Percentiles rank a stretch among this genome's conserved stretches.
Conservation (phyloP, 805 yeast species). For the Starmerella riodocensis region DNA sequence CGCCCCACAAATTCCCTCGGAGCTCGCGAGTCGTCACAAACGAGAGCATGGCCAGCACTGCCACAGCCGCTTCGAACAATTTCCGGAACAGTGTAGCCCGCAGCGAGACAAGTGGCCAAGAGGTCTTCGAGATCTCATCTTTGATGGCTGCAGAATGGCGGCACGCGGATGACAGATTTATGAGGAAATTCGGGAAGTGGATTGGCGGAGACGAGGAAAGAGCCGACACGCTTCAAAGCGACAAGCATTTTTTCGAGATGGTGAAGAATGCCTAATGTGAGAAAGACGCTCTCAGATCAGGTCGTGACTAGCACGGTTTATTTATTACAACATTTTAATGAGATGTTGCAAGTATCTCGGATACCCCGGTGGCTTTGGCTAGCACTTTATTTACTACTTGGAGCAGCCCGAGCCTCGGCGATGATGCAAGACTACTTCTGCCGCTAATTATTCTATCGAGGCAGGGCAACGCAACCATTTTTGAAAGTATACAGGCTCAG, state of each 20-base stretch:
- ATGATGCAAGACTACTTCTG: too few species aligned
- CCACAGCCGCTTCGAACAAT: conserved; percentile 5
- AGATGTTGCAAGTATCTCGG: too few species aligned
- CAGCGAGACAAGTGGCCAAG: conserved; percentile 16
- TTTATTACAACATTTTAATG: too few species aligned
- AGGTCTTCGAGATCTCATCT: conserved; percentile 19
- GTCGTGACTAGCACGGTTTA: too few species aligned
- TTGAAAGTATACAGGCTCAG: too few species aligned
- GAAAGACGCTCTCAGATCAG: too few species aligned
- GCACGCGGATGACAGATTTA: conserved; percentile 22
- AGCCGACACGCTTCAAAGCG: conserved; percentile 14
- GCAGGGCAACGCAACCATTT: too few species aligned
- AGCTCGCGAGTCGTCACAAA: conserved; percentile 4
- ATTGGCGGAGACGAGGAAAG: conserved; percentile 20
- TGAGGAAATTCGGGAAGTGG: conserved; percentile 25
- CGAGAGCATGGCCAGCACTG: conserved; percentile 12
- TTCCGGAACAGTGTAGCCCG: conserved; percentile 17
- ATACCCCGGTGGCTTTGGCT: too few species aligned
- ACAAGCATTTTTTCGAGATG: conserved; percentile 22
- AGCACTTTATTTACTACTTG: too few species aligned
- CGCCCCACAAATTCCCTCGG: background rate
- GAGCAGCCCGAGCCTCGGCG: too few species aligned
- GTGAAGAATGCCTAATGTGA: conserved; percentile 16
- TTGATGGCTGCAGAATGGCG: conserved; percentile 19
- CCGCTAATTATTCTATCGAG: too few species aligned